A percentile compares a stretch with the other conserved stretches of the same genome.
Conservation (phyloP, 148 eudicot genomes). For the Chenopodium album region DNA sequence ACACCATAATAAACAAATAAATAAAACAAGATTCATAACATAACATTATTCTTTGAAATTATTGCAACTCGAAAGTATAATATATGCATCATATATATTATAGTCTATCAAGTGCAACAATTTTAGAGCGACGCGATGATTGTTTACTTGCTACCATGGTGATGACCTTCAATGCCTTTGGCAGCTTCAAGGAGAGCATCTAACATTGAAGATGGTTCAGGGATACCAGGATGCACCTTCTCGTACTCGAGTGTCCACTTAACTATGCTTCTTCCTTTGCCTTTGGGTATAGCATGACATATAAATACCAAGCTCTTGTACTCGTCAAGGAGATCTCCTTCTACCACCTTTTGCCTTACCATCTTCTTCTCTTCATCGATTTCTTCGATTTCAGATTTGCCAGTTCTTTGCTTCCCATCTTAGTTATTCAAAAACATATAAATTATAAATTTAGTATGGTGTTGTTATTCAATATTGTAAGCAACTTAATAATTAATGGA, state of each 20-base stretch:
- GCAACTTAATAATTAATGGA: too few species aligned
- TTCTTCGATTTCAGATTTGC: slow-evolving; percentile 2
- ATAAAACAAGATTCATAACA: too few species aligned
- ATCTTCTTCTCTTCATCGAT: slow-evolving; percentile 4
- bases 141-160: slow-evolving; percentile 12
- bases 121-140: too few species aligned
- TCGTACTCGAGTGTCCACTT: slow-evolving; percentile 25
- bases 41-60: too few species aligned
- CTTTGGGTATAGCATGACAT: slow-evolving; percentile 27
- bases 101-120: too few species aligned
- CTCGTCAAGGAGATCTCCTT: slow-evolving; percentile 17
- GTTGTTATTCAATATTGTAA: too few species aligned
- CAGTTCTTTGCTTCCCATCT: too few species aligned
- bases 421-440: too few species aligned
- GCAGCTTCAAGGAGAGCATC: slow-evolving; percentile 6
- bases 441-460: too few species aligned
- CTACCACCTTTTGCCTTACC: background rate
- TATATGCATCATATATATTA: too few species aligned
- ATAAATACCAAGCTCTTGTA: slow-evolving; percentile 17
- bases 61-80: too few species aligned
- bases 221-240: slow-evolving; percentile 15
- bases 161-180: slow-evolving; percentile 14
- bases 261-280: background rate
- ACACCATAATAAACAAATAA: too few species aligned
- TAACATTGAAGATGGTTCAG: slow-evolving; percentile 19